Base-by-base conservation (phyloP, 805 yeast genomes). In the Ogataea corticis region DNA sequence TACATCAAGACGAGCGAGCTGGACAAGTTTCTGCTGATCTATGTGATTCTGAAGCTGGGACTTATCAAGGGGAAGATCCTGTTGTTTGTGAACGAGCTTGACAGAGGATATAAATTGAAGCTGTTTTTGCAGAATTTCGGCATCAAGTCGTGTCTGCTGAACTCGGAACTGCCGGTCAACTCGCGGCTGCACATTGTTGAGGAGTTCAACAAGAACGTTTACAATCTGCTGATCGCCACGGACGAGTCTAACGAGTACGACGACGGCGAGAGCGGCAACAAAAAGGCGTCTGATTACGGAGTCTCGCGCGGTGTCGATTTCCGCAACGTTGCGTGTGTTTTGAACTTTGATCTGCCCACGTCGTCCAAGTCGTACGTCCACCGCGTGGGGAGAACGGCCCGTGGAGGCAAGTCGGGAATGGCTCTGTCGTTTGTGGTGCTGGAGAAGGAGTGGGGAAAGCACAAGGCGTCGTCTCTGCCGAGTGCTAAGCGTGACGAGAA, bases 281-380 rank as follows among this genome's bases (percentile, higher is more conserved):
- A 14, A 33, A 45, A 19, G 39, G 61, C 50, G 45, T 52, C 39
- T 56, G 98, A 94, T 57, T 94, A 85, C 62, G 96, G 97, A 52
- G 97, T 91, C 33, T 86, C 97, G 19, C 80, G 99, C 66, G 99
- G 99, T 61, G 95, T 94, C 32, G 99, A 94, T 68, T 94, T 94
- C 74, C 83, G 79, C 58, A 92, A 94, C 58, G 98, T 94, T 48
- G 94, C 97, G 7, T 94, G 98, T 70, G 99, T 94, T 7, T 72
- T 94, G 53, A 94, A 94, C 68, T 94, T 94, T 65, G 99, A 94
- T 63, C 72, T 94, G 56, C 99, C 99, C 33, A 78, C 87, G 3
- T 82, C 95, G 9, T 83, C 97, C 4, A 86, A 85, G 62, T 80
- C 96, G 2, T 94, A 94, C 62, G 83, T 89, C 25, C 99, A 94